phyloP scores from a whole-genome alignment of 192 early-diverging fungal species.

The Borealophlyctis nickersoniae region DNA sequence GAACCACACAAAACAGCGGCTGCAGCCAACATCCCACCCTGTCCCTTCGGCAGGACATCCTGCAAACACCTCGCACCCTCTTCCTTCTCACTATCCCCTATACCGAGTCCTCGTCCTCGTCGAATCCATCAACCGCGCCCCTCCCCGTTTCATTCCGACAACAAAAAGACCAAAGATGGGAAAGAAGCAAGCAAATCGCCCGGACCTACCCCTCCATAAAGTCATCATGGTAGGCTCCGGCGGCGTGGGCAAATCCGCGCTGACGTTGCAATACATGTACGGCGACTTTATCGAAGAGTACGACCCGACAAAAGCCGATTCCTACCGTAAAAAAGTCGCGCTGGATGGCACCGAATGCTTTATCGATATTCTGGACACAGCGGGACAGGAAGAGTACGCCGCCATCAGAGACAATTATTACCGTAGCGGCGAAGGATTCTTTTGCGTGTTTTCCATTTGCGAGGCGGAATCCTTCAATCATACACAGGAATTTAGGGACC shows the following conservation, averaged over 20 bases:
- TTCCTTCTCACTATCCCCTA: no score
- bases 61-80: no score
- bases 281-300: conserved; percentile 94
- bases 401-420: conserved; percentile 88
- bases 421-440: conserved; percentile 78
- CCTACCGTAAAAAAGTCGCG: conserved; percentile 79
- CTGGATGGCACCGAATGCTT: conserved; percentile 74
- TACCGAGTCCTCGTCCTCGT: no score
- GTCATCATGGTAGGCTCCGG: conserved; percentile 91
- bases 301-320: conserved; percentile 90
- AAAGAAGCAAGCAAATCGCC: conserved; percentile 57
- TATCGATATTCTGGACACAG: conserved; percentile 89
- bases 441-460: conserved; percentile 80
- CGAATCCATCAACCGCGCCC: no score
- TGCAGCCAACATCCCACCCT: no score
- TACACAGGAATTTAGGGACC: conserved; percentile 79
- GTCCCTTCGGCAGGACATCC: no score
- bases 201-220: conserved; percentile 77
- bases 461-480: conserved; percentile 78
- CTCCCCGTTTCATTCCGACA: no score
- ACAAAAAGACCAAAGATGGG: conserved; percentile 53
- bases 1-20: no score
- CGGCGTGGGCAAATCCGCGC: conserved; percentile 85
- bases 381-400: conserved; percentile 86
- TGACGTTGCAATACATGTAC: conserved; percentile 87